Conservation (phyloP, 2,329 filamentous ascomycete genomes). For the Hypoxylon sp. region DNA sequence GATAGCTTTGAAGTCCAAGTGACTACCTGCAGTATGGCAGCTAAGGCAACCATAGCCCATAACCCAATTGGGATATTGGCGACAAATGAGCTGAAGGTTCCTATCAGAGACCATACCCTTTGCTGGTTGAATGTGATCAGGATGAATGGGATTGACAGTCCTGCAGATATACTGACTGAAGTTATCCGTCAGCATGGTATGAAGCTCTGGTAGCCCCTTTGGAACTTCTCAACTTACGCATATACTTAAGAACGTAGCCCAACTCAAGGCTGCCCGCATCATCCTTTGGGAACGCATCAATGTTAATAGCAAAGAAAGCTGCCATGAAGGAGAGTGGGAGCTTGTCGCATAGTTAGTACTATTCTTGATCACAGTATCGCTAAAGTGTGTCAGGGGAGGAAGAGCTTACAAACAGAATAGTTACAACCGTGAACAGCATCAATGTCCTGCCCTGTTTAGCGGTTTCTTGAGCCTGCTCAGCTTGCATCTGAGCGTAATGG, state of each 20-base stretch:
- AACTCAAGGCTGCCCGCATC: constrained; percentile 1
- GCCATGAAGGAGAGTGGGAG: constrained; percentile 10
- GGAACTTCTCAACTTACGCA: not conserved
- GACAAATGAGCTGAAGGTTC: not conserved
- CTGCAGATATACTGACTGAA: constrained; percentile 6
- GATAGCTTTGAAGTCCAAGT: constrained; percentile 3
- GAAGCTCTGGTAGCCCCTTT: not conserved
- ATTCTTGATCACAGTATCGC: not conserved
- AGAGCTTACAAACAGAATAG: constrained; percentile 1
- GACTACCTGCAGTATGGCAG: not conserved
- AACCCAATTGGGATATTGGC: not conserved
- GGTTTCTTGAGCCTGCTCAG: constrained; percentile 1
- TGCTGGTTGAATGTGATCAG: constrained; percentile 7
- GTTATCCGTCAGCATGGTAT: not conserved
- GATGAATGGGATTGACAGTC: constrained; percentile 1
- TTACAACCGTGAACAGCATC: constrained; percentile 6
- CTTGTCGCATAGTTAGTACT: not conserved
- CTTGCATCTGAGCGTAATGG: constrained; percentile 1
- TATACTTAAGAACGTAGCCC: constrained; percentile 6
- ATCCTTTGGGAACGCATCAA: constrained; percentile 3
- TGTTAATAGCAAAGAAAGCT: constrained; percentile 12
- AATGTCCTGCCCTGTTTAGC: constrained; percentile 1
- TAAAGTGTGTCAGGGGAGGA: not conserved
- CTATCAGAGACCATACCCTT: constrained; percentile 3
- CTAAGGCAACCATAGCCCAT: not conserved